A percentile compares a stretch with the other conserved stretches of the same genome.
Conservation (phyloP, 345 rosid species). For the Hibiscus syriacus region DNA sequence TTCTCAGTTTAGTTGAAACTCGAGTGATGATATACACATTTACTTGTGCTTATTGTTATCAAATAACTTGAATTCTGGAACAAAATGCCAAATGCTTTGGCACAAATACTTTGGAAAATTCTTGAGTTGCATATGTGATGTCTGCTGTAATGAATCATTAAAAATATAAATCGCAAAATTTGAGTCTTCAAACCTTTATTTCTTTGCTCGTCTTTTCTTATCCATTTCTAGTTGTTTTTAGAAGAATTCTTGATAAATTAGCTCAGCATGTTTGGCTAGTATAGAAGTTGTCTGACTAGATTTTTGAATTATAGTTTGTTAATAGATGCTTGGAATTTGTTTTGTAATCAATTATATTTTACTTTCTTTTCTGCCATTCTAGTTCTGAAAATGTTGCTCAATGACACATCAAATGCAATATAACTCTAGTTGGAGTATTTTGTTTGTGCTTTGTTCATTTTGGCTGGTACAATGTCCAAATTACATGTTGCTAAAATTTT, state of each 20-base stretch:
- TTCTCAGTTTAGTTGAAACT: no score
- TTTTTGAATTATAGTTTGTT: not conserved
- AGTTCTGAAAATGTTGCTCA: not conserved
- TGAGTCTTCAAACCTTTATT: not conserved
- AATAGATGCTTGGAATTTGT: not conserved
- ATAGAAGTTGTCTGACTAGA: not conserved
- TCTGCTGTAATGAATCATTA: not conserved
- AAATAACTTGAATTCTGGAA: not conserved
- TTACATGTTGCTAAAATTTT: constrained; percentile 13
- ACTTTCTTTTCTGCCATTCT: not conserved
- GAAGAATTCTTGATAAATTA: not conserved
- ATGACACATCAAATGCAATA: not conserved
- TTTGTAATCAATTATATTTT: not conserved
- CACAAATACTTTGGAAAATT: not conserved
- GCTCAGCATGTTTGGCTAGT: not conserved
- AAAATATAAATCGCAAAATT: not conserved
- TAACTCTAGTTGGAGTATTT: no score
- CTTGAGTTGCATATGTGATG: not conserved
- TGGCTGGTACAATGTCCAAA: not conserved
- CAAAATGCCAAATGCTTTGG: not conserved
- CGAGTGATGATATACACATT: no score
- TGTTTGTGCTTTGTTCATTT: not conserved
- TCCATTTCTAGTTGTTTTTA: not conserved
- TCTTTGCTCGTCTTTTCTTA: not conserved
- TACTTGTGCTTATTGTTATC: no score